A percentile compares a stretch with the other conserved stretches of the same genome.
Evolutionary conservation across 2,329 filamentous ascomycete species (phyloP).

Genomic region (Xylaria sp.): DNA sequence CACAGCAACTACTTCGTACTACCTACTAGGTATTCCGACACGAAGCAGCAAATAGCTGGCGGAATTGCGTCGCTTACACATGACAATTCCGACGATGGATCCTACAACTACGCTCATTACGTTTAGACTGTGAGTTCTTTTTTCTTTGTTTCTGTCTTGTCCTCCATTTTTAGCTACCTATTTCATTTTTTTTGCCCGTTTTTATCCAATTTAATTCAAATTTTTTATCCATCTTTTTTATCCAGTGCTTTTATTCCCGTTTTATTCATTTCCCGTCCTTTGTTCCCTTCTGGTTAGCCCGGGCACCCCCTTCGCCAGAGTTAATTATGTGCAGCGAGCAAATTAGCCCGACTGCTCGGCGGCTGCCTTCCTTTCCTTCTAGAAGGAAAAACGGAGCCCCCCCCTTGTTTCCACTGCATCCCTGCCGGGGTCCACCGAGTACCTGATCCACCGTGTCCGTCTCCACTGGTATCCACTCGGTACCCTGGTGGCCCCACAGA

Average conservation of each 20-base stretch:
- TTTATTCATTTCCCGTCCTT: background rate
- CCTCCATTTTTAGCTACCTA: constrained; percentile 13
- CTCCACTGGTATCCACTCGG: no score
- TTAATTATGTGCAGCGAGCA: background rate
- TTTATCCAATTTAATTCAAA: background rate
- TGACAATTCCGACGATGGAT: constrained; percentile 41
- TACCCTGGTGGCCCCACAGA: no score
- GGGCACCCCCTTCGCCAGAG: background rate
- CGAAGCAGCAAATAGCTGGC: constrained; percentile 11
- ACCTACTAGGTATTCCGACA: background rate
- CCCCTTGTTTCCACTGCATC: constrained; percentile 17
- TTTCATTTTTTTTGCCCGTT: constrained; percentile 13
- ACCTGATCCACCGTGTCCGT: no score
- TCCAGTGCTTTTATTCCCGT: background rate
- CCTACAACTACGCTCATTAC: constrained; percentile 62
- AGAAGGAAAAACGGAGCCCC: constrained; percentile 15
- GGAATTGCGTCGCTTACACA: constrained; percentile 5
- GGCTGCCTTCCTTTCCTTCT: constrained; percentile 15
- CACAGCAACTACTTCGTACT: no score
- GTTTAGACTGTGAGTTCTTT: constrained; percentile 58
- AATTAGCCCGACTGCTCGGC: constrained; percentile 11
- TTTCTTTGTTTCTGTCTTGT: constrained; percentile 8
- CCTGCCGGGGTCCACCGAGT: background rate
- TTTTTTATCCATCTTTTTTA: background rate
- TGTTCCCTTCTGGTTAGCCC: background rate